These are phyloP conservation scores for Solanum clarkiae DNA, from an alignment of 257 asterid genomes.

Conservation along the genomic window DNA sequence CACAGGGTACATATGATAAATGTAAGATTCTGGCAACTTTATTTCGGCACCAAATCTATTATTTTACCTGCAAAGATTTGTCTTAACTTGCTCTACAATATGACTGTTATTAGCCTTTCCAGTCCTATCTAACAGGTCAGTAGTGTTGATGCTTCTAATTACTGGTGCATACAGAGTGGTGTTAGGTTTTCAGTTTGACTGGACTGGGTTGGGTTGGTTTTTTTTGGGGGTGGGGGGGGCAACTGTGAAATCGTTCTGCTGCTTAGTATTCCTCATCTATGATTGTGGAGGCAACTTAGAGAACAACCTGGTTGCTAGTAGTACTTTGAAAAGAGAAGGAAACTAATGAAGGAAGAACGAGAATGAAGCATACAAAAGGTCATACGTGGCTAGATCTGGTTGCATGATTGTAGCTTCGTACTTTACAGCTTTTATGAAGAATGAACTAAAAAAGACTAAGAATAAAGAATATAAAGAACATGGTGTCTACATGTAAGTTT, in stretches of 20 bases:
- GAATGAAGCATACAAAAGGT: neutral
- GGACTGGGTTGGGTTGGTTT: neutral
- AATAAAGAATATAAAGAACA: neutral
- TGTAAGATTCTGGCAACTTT: neutral
- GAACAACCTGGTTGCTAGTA: neutral
- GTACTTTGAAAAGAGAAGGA: neutral
- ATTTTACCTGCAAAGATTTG: neutral
- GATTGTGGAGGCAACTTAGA: neutral
- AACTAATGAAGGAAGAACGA: neutral
- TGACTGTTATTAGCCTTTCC: neutral
- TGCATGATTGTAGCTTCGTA: neutral
- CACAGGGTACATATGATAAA: neutral
- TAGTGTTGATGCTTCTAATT: neutral
- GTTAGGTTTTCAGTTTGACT: neutral
- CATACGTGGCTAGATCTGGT: neutral
- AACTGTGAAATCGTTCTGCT: neutral
- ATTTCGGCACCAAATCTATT: neutral
- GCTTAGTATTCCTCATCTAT: neutral
- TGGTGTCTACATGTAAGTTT: neutral
- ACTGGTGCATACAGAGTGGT: neutral
- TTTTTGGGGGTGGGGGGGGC: neutral
- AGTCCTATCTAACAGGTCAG: neutral
- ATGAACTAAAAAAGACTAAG: neutral
- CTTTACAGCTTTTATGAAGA: neutral
- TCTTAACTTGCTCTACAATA: neutral